A percentile compares a stretch with the other conserved stretches of the same genome.
These are phyloP conservation scores for Phycomyces blakesleeanus DNA, from an alignment of 192 early-diverging fungal species.

Conservation along the genomic window DNA sequence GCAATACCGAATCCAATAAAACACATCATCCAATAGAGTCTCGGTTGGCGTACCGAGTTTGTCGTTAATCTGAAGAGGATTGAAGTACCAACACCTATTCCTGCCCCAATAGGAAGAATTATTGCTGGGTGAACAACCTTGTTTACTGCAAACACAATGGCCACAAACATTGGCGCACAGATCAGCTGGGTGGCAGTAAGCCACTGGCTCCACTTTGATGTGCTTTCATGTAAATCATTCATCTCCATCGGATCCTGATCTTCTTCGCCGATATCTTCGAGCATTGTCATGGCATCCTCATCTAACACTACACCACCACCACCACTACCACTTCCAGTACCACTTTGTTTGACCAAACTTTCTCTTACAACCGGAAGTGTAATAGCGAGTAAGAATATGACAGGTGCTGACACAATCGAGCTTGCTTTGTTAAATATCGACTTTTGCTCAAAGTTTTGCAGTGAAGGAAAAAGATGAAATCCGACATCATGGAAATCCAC, in stretches of 20 bases:
- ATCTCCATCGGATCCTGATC: background rate
- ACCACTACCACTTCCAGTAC: too few species aligned
- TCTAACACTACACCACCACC: slow-evolving; percentile 31
- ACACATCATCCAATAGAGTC: slow-evolving; percentile 44
- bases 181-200: slow-evolving; percentile 57
- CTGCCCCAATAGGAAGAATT: slow-evolving; percentile 27
- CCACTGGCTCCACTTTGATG: slow-evolving; percentile 43
- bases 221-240: slow-evolving; percentile 12
- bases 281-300: slow-evolving; percentile 18
- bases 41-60: slow-evolving; percentile 35
- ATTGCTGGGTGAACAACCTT: slow-evolving; percentile 23
- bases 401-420: slow-evolving; percentile 50
- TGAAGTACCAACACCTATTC: slow-evolving; percentile 28
- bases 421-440: slow-evolving; percentile 41
- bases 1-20: slow-evolving; percentile 75
- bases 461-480: slow-evolving; percentile 49
- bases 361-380: slow-evolving; percentile 65
- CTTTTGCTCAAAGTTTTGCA: slow-evolving; percentile 51
- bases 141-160: slow-evolving; percentile 34
- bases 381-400: slow-evolving; percentile 46
- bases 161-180: slow-evolving; percentile 52
- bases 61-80: slow-evolving; percentile 33
- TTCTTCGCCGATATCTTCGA: slow-evolving; percentile 14
- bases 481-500: background rate
- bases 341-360: slow-evolving; percentile 16